These are phyloP conservation scores for Pseudoperonospora humuli DNA, from an alignment of 352 stramenopile genomes.

Conservation along the genomic window DNA sequence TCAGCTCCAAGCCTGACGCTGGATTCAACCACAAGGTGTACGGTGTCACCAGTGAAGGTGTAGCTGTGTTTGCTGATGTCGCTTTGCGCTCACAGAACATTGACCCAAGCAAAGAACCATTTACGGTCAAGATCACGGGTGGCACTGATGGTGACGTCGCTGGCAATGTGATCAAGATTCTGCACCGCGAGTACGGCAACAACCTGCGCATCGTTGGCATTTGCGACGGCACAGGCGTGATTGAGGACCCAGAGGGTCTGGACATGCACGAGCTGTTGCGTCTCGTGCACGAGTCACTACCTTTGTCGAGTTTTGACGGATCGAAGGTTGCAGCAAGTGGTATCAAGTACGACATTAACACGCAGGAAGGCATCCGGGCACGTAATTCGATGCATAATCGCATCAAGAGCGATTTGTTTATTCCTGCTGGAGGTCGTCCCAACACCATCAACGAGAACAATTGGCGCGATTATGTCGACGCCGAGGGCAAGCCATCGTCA, in stretches of 20 bases:
- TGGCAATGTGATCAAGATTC: conserved; percentile 97
- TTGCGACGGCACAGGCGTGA: conserved; percentile 88
- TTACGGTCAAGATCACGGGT: conserved; percentile 87
- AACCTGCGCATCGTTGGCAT: conserved; percentile 90
- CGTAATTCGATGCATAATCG: conserved; percentile 98
- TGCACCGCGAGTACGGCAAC: conserved; percentile 89
- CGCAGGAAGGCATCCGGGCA: conserved; percentile 75
- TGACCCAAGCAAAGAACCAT: conserved; percentile 60
- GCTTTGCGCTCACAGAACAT: conserved; percentile 71
- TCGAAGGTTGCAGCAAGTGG: conserved; percentile 39
- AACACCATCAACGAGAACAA: conserved; percentile 87
- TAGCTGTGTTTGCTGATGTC: conserved; percentile 77
- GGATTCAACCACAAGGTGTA: conserved; percentile 87
- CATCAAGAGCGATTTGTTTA: conserved; percentile 82
- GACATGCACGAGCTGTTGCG: conserved; percentile 91
- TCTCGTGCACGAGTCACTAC: conserved; percentile 87
- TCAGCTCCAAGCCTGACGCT: conserved; percentile 77
- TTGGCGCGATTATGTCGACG: conserved; percentile 64
- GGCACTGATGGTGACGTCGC: conserved; percentile 96
- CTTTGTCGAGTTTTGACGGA: conserved; percentile 74
- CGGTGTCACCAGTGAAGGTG: conserved; percentile 74
- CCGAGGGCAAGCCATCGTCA: conserved; percentile 65
- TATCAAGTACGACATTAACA: conserved; percentile 83
- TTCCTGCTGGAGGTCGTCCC: conserved; percentile 68
- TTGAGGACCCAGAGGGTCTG: conserved; percentile 95